A percentile compares a stretch with the other conserved stretches of the same genome.
These are phyloP conservation scores for Viola odorata DNA, from an alignment of 345 rosid species.

Conservation along the genomic window DNA sequence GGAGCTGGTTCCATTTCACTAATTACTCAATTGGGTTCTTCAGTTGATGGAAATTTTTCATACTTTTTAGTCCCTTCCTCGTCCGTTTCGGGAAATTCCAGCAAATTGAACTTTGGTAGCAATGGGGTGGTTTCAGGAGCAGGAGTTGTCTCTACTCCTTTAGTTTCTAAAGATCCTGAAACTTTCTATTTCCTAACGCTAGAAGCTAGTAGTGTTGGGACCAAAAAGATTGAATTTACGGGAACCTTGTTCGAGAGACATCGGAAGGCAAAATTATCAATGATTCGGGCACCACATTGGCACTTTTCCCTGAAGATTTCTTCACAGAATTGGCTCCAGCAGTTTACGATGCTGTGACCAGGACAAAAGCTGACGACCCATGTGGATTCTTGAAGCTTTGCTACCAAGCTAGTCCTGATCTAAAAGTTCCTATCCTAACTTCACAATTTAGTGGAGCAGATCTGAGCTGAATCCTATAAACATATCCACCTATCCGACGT, in stretches of 20 bases:
- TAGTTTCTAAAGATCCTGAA: constrained; percentile 25
- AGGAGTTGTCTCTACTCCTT: constrained; percentile 40
- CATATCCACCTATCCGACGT: too few species aligned
- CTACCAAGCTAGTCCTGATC: constrained; percentile 16
- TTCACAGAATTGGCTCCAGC: constrained; percentile 20
- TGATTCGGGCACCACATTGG: constrained; percentile 61
- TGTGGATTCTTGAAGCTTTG: constrained; percentile 27
- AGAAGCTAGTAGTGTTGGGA: constrained; percentile 41
- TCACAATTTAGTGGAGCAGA: constrained; percentile 40
- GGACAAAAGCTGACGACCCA: constrained; percentile 23
- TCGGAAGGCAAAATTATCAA: constrained; percentile 46
- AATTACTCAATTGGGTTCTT: constrained; percentile 38
- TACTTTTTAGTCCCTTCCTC: constrained; percentile 48
- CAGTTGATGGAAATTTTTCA: constrained; percentile 47
- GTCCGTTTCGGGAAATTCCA: constrained; percentile 18
- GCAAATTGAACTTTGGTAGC: constrained; percentile 48
- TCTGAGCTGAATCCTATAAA: constrained; percentile 27
- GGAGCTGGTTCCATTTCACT: constrained; percentile 52
- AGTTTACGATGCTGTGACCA: constrained; percentile 13
- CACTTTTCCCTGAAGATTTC: constrained; percentile 29
- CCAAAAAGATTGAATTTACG: constrained; percentile 17
- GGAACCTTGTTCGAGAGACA: constrained; percentile 20
- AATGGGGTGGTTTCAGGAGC: constrained; percentile 38
- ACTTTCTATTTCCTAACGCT: constrained; percentile 44
- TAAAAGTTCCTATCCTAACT: constrained; percentile 29